Evolutionary conservation across 2,329 filamentous ascomycete species (phyloP).

Genomic region (Pezicula carpinea): DNA sequence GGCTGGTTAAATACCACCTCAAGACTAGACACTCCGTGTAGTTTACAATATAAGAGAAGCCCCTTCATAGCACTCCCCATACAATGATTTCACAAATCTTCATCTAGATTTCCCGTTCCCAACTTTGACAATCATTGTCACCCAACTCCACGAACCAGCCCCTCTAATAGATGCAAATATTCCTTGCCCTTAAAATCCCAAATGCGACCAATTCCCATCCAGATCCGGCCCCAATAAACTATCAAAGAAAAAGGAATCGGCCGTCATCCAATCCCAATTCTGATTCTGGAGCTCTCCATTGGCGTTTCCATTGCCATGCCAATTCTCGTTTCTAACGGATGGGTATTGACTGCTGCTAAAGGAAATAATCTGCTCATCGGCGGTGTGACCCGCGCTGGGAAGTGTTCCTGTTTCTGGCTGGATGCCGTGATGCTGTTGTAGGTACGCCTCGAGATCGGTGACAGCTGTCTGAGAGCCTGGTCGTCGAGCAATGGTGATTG

Average conservation of each 20-base stretch:
- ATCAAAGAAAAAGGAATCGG: constrained; percentile 27
- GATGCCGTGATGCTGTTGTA: background rate
- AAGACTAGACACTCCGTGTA: too few relatives aligned
- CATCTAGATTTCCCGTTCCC: too few relatives aligned
- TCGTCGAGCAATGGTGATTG: constrained; percentile 22
- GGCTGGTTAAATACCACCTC: too few relatives aligned
- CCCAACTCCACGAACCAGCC: too few relatives aligned
- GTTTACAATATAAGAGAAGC: too few relatives aligned
- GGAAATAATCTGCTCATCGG: constrained; percentile 14
- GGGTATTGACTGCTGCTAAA: constrained; percentile 20
- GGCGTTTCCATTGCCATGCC: constrained; percentile 10
- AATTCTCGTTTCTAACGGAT: background rate
- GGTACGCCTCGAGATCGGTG: background rate
- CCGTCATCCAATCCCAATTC: constrained; percentile 19
- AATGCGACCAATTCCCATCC: constrained; percentile 26
- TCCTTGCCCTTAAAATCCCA: too few relatives aligned
- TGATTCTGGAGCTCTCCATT: constrained; percentile 1
- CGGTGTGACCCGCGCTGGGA: background rate
- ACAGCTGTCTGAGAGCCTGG: background rate
- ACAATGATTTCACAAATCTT: too few relatives aligned
- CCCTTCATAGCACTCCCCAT: too few relatives aligned
- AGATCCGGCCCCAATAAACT: constrained; percentile 26
- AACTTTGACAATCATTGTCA: too few relatives aligned
- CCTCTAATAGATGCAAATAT: too few relatives aligned
- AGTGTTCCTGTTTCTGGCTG: background rate